These are phyloP conservation scores for Paramecium pentaurelia DNA, from an alignment of 73 alveolate species.

Conservation along the genomic window DNA sequence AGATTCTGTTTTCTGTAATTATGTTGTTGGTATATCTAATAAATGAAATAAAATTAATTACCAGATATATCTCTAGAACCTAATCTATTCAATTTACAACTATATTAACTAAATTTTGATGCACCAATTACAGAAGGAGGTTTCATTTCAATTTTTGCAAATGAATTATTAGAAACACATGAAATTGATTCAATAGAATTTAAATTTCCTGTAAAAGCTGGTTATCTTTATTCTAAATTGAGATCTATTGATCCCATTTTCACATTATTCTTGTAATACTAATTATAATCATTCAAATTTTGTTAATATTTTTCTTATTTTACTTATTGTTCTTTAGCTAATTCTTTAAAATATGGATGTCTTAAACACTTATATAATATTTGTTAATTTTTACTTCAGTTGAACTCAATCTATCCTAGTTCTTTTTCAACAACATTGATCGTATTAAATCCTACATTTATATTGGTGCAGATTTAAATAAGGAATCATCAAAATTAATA, in stretches of 20 bases:
- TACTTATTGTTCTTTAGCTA: background rate
- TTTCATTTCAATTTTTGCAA: constrained; percentile 30
- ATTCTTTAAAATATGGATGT: constrained; percentile 38
- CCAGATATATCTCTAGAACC: background rate
- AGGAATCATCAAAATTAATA: constrained; percentile 26
- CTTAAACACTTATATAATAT: background rate
- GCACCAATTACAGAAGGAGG: background rate
- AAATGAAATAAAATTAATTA: background rate
- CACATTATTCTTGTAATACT: background rate
- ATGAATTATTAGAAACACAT: background rate
- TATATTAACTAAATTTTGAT: constrained; percentile 25
- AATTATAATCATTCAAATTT: background rate
- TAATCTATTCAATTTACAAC: background rate
- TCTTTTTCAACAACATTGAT: background rate
- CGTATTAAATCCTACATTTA: background rate
- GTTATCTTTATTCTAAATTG: background rate
- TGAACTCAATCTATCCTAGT: background rate
- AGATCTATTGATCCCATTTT: constrained; percentile 8
- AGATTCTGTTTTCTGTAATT: background rate
- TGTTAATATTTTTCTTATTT: background rate
- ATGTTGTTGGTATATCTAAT: background rate
- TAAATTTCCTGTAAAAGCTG: constrained; percentile 22
- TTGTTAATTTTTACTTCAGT: background rate
- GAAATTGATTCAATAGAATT: background rate
- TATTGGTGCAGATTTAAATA: background rate